Evolutionary conservation across 1,284 basidiomycete genomes (phyloP).

Genomic region (Schizophyllum amplum): DNA sequence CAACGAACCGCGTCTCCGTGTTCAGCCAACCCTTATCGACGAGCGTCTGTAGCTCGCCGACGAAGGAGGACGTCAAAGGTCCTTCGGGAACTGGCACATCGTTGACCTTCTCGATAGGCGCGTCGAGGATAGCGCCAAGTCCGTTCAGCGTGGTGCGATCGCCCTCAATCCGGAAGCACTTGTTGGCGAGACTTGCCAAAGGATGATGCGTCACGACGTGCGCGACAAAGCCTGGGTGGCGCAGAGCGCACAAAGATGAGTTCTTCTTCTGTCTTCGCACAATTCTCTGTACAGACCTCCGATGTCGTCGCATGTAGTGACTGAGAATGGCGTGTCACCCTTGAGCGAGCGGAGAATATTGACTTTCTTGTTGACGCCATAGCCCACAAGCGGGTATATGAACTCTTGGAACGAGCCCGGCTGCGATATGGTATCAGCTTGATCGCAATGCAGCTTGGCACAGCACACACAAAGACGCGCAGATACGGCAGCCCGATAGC

Average conservation of each 20-base stretch:
- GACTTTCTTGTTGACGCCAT: conserved; percentile 5
- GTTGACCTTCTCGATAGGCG: conserved; percentile 12
- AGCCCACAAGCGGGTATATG: conserved; percentile 11
- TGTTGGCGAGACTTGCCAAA: conserved; percentile 15
- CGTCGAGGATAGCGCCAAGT: conserved; percentile 13
- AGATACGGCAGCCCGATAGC: conserved; percentile 12
- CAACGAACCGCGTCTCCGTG: neutral
- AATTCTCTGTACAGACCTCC: conserved; percentile 10
- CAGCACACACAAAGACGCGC: conserved; percentile 13
- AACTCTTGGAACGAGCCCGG: conserved; percentile 16
- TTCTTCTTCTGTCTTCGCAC: neutral
- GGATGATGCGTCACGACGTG: conserved; percentile 22
- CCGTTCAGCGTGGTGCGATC: conserved; percentile 16
- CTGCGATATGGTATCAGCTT: conserved; percentile 7
- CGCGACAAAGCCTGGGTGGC: conserved; percentile 18
- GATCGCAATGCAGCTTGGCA: neutral
- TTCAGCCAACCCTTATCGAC: neutral
- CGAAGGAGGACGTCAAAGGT: neutral
- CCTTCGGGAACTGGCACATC: conserved; percentile 4
- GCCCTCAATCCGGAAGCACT: conserved; percentile 21
- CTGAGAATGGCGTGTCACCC: conserved; percentile 14
- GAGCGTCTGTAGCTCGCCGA: neutral
- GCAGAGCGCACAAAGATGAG: neutral
- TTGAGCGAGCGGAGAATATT: conserved; percentile 15
- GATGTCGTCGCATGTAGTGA: conserved; percentile 15